Evolutionary conservation across 352 stramenopile genomes (phyloP).

Genomic region (Pythium phragmitis): DNA sequence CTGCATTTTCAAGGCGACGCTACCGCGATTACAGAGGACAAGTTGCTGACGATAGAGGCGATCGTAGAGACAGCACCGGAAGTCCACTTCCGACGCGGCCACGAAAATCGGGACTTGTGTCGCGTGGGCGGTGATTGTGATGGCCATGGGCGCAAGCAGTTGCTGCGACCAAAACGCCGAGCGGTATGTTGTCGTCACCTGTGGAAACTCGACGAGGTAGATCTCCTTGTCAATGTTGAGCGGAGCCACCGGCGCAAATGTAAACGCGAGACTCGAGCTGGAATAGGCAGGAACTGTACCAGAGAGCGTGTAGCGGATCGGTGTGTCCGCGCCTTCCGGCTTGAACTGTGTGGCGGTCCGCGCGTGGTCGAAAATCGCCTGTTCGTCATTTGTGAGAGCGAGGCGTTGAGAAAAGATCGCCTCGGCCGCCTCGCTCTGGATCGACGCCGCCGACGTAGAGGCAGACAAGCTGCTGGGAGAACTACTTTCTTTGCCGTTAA

Average conservation of each 20-base stretch:
- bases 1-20: conserved; percentile 83
- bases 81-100: conserved; percentile 44
- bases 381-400: conserved; percentile 34
- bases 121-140: conserved; percentile 32
- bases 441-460: conserved; percentile 1
- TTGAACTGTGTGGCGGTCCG: conserved; percentile 36
- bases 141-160: conserved; percentile 14
- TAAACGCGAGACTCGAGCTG: conserved; percentile 45
- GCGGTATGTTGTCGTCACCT: conserved; percentile 6
- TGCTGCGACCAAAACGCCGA: conserved; percentile 14
- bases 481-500: background rate
- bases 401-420: background rate
- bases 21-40: conserved; percentile 82
- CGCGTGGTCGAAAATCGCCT: conserved; percentile 32
- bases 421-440: background rate
- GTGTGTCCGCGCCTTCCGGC: conserved; percentile 38
- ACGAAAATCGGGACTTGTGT: conserved; percentile 50
- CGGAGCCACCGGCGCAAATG: conserved; percentile 48
- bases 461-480: background rate
- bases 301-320: conserved; percentile 37
- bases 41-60: conserved; percentile 88
- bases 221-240: conserved; percentile 34
- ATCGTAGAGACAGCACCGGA: conserved; percentile 82
- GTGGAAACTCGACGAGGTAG: conserved; percentile 44
- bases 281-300: conserved; percentile 58